These are phyloP conservation scores for Saccharata proteae DNA, from an alignment of 2,329 filamentous ascomycete genomes.

Conservation along the genomic window DNA sequence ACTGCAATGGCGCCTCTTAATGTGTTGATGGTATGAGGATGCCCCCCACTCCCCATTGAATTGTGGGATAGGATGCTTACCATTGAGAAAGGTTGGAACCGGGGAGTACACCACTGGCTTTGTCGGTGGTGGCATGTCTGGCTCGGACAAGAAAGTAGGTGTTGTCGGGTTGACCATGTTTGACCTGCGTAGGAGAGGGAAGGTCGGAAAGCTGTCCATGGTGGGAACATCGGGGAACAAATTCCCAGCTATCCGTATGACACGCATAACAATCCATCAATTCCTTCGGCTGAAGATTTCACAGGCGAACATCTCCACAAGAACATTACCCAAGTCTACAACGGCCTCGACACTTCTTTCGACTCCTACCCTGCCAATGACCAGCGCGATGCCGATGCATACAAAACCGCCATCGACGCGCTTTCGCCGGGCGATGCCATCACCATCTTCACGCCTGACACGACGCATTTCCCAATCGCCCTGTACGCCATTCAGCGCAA, in stretches of 20 bases:
- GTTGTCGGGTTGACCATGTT: constrained; percentile 86
- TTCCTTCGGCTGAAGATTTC: neutral
- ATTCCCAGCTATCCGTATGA: constrained; percentile 78
- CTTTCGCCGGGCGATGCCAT: constrained; percentile 75
- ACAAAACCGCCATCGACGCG: constrained; percentile 78
- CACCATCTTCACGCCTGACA: constrained; percentile 91
- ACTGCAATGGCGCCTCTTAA: constrained; percentile 38
- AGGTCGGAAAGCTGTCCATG: constrained; percentile 79
- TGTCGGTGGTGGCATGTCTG: constrained; percentile 69
- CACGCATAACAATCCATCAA: neutral
- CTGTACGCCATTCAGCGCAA: constrained; percentile 80
- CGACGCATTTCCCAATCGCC: constrained; percentile 85
- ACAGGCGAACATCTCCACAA: constrained; percentile 71
- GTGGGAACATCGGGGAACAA: constrained; percentile 80
- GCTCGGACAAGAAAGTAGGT: constrained; percentile 90
- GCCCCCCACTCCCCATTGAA: constrained; percentile 1
- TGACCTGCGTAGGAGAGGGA: constrained; percentile 75
- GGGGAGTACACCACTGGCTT: constrained; percentile 97
- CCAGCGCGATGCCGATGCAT: constrained; percentile 62
- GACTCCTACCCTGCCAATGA: constrained; percentile 68
- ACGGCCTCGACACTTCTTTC: constrained; percentile 77
- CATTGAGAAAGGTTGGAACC: constrained; percentile 53
- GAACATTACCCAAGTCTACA: constrained; percentile 83
- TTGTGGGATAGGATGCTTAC: constrained; percentile 1
- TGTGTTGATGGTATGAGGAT: constrained; percentile 33